These are phyloP conservation scores for Filobasidium wieringae DNA, from an alignment of 768 basidiomycete genomes.

Conservation along the genomic window DNA sequence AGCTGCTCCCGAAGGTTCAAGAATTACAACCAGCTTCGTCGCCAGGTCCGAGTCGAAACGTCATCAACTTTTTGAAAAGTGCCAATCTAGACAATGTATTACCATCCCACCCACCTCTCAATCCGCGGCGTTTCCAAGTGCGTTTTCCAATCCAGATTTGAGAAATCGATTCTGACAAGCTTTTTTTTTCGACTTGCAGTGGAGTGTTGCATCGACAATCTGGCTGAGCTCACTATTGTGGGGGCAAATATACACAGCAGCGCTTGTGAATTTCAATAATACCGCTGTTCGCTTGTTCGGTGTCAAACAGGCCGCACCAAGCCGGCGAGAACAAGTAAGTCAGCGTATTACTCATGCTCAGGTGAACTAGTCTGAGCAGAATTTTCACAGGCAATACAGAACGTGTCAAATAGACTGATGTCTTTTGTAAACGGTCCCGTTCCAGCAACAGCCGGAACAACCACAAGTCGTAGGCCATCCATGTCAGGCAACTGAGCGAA, in stretches of 20 bases:
- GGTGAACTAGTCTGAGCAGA: neutral
- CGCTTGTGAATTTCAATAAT: constrained; percentile 79
- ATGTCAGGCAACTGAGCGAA: neutral
- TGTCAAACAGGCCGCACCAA: constrained; percentile 58
- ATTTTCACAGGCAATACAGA: constrained; percentile 12
- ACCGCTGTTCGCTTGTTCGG: constrained; percentile 83
- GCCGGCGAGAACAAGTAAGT: constrained; percentile 14
- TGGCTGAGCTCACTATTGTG: constrained; percentile 91
- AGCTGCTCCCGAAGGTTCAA: constrained; percentile 74
- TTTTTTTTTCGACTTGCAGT: constrained; percentile 45
- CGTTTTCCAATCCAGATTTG: constrained; percentile 24
- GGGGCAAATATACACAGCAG: constrained; percentile 88
- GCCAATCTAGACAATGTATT: constrained; percentile 61
- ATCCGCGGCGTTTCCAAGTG: constrained; percentile 65
- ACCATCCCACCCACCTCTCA: constrained; percentile 55
- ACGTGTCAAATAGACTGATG: constrained; percentile 13
- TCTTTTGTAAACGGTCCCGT: constrained; percentile 10
- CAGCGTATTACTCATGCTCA: no score
- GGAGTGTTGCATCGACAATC: constrained; percentile 80
- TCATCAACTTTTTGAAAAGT: constrained; percentile 62
- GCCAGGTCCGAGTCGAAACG: constrained; percentile 53
- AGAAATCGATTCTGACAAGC: neutral
- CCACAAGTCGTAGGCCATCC: neutral
- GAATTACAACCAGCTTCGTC: constrained; percentile 59
- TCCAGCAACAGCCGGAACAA: neutral